Base-by-base conservation (phyloP, 768 basidiomycete species). In the Trametes maxima region DNA sequence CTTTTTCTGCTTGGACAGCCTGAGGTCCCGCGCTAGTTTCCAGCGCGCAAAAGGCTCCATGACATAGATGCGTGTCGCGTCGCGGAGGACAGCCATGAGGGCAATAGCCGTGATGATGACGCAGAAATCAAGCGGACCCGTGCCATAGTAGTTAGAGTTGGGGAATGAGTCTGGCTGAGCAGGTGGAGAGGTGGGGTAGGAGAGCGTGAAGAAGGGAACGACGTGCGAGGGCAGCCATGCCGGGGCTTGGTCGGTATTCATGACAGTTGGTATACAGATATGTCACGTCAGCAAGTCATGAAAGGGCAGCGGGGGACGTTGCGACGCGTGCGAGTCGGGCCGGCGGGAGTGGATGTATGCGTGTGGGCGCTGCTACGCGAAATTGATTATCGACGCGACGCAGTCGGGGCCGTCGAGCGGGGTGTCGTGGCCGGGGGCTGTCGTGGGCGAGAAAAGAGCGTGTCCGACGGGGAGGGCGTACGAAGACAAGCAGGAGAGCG, bases 41-140 rank as follows among this genome's bases (percentile, higher is more conserved):
- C 86, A 88, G 40, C 80, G 78, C 17, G 92, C 95, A 57, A 97
- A 85, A 11, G 95, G 93, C 70, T 89, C 88, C 63, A 94, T 84
- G 36, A 95, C 66, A 65, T 78, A 80, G 21, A 95, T 74, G 68
- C 97, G 86, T 42, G 86, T 73, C 35, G 84, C 75, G 77, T 96
- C 95, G 63, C 97, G 86, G 25, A 94, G 73, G 54, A 94, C 67
- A n/a, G 93, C 93, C 85, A 97, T 94, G 66, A 88, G 77, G 14
- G 89, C 83, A 59, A 97, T 92, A 74, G 85, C 90, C n/a, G 87
- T 83, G 57, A 94, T 74, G 59, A 95, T 80, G 68, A 96, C 71
- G 69, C 86, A 94, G n/a, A 82, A 74, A 72, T 99, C 97, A 60
- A 83, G 80, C 28, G 77, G 76, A n/a, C 94, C 94, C 22, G 84